These are phyloP conservation scores for Chaetoceros tenuissimus DNA, from an alignment of 108 stramenopile genomes.

Conservation along the genomic window DNA sequence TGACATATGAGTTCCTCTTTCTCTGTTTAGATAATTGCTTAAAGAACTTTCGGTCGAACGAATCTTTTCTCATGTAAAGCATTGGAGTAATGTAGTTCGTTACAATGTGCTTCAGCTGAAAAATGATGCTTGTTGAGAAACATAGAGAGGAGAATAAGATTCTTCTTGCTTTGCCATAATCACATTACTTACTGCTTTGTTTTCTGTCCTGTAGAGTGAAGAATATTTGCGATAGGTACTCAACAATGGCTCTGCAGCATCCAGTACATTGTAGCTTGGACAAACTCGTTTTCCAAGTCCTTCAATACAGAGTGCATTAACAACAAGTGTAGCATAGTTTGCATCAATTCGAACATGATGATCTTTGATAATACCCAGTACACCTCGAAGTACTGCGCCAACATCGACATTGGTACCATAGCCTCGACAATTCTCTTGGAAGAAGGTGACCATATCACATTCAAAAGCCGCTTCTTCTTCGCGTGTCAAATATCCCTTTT, in stretches of 20 bases:
- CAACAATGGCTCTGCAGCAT: conserved; percentile 60
- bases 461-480: conserved; percentile 33
- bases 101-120: not conserved
- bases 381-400: conserved; percentile 59
- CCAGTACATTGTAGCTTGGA: conserved; percentile 74
- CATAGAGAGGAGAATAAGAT: not conserved
- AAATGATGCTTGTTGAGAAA: not conserved
- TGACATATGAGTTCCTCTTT: not conserved
- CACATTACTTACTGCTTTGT: not conserved
- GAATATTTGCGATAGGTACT: conserved; percentile 25
- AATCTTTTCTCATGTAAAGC: not conserved
- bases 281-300: conserved; percentile 49
- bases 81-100: not conserved
- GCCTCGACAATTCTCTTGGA: conserved; percentile 48
- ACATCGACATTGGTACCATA: conserved; percentile 71
- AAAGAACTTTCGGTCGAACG: not conserved
- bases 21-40: not conserved
- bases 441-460: conserved; percentile 48
- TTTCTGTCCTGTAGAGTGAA: not conserved
- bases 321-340: conserved; percentile 79
- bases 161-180: not conserved
- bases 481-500: conserved; percentile 17
- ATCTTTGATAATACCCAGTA: conserved; percentile 49
- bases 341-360: conserved; percentile 66
- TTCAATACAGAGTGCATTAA: conserved; percentile 76